Conservation (phyloP, 169 alveolate species). For the Eimeria praecox region DNA sequence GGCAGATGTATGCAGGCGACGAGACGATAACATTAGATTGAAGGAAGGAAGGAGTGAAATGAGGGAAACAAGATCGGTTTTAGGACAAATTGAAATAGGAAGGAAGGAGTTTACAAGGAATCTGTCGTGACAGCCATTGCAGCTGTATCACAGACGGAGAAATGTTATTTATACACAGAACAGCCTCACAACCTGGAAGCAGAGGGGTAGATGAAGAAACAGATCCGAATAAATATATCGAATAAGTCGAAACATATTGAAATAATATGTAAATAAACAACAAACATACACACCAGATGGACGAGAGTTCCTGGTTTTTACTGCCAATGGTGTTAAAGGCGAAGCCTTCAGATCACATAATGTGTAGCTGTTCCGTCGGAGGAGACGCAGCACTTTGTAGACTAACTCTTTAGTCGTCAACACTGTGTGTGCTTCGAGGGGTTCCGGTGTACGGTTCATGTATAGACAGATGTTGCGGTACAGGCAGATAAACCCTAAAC, state of each 20-base stretch:
- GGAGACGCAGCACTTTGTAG: neutral
- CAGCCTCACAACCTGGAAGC: neutral
- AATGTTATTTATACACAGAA: neutral
- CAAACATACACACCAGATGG: neutral
- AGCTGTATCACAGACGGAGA: neutral
- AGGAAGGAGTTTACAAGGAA: neutral
- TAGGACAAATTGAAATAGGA: neutral
- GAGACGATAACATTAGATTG: constrained; percentile 60
- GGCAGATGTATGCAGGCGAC: constrained; percentile 78
- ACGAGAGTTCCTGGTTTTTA: neutral
- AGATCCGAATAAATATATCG: neutral
- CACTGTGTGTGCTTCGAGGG: neutral
- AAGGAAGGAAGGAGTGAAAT: neutral
- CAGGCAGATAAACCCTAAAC: neutral
- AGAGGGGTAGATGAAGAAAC: neutral
- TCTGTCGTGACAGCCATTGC: neutral
- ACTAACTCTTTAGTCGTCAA: neutral
- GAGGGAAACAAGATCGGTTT: neutral
- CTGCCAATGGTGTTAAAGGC: neutral
- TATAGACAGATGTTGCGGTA: neutral
- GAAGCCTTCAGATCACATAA: neutral
- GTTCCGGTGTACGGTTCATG: neutral
- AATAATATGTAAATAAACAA: neutral
- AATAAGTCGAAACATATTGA: neutral
- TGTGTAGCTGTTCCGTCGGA: neutral